Base-by-base conservation (phyloP, 208 protist species). In the Tetramitus jugosus region DNA sequence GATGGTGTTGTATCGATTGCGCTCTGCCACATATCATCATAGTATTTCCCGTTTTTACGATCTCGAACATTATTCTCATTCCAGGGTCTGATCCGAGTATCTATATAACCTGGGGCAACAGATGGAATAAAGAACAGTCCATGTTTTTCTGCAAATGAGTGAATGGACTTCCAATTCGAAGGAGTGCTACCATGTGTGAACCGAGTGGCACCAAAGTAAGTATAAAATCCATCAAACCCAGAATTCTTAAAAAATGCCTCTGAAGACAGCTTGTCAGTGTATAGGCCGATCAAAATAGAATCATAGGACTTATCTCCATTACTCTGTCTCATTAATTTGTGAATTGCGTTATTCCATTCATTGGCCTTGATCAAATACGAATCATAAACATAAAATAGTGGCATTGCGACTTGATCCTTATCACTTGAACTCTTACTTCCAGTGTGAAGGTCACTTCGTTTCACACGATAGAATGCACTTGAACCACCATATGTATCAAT, bases 151-250 rank as follows among this genome's bases (percentile, higher is more conserved):
- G 83, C 83, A 56, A 31, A 81, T 23, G 42, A 17, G 6, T n/a
- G 23, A 26, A 88, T 61, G n/a, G 33, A 20, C 13, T 43, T 17
- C 87, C 87, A 91, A n/a, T 86, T 80, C 7, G 20, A 14, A 13
- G 29, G 33, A 35, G 65, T 79, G 20, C 78, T 83, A 20, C 84
- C 87, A 17, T 82, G 2, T 2, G 85, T 87, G 77, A 89, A 87
- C 62, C 79, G 77, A 60, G 82, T 72, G 20, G 80, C 45, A 8
- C 83, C 87, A 80, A 91, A 91, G 77, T 90, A 90, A 7, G 85
- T 87, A 80, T 90, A 91, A 56, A 85, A 56, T 23, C 87, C 87
- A 61, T 91, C 87, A 81, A 91, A 89, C 29, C 76, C 67, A 3
- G 64, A 80, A 10, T 75, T 42, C 6, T 17, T 26, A 13, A 84